A percentile compares a stretch with the other conserved stretches of the same genome.
These are phyloP conservation scores for Nannizzia gypsea DNA, from an alignment of 2,329 filamentous ascomycete species.

Conservation along the genomic window DNA sequence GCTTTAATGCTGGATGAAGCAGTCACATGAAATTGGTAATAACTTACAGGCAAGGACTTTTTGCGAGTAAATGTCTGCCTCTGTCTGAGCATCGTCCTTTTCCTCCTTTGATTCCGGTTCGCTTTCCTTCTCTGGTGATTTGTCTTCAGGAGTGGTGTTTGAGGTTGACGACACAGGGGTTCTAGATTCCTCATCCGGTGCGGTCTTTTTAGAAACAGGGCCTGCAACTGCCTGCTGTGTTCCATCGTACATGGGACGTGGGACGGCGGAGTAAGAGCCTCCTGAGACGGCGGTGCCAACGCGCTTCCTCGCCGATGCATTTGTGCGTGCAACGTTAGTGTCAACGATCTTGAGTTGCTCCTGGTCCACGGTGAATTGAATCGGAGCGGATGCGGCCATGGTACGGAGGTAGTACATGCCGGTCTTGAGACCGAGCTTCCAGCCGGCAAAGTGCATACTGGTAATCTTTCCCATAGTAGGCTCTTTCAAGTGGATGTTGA, in stretches of 20 bases:
- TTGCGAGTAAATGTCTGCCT: constrained; percentile 88
- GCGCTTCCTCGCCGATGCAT: constrained; percentile 55
- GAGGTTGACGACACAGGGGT: constrained; percentile 34
- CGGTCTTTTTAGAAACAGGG: constrained; percentile 46
- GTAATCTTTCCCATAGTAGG: constrained; percentile 99
- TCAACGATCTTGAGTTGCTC: constrained; percentile 83
- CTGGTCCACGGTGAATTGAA: constrained; percentile 98
- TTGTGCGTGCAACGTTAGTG: constrained; percentile 57
- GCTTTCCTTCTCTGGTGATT: constrained; percentile 19
- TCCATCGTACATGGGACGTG: constrained; percentile 51
- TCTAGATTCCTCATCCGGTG: constrained; percentile 54
- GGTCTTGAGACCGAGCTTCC: constrained; percentile 98
- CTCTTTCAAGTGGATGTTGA: constrained; percentile 99
- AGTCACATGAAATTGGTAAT: not conserved
- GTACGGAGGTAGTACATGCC: constrained; percentile 99
- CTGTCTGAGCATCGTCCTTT: constrained; percentile 48
- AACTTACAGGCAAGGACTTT: constrained; percentile 74
- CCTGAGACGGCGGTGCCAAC: constrained; percentile 46
- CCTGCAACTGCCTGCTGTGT: constrained; percentile 45
- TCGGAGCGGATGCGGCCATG: constrained; percentile 89
- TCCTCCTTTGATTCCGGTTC: constrained; percentile 6
- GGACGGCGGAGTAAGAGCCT: constrained; percentile 48
- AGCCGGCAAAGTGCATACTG: constrained; percentile 97
- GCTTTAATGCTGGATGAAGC: not conserved
- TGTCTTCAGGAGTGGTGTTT: constrained; percentile 23